Percentiles rank a stretch among this genome's conserved stretches.
These are phyloP conservation scores for Maudiozyma bulderi DNA, from an alignment of 805 yeast genomes.

Conservation along the genomic window DNA sequence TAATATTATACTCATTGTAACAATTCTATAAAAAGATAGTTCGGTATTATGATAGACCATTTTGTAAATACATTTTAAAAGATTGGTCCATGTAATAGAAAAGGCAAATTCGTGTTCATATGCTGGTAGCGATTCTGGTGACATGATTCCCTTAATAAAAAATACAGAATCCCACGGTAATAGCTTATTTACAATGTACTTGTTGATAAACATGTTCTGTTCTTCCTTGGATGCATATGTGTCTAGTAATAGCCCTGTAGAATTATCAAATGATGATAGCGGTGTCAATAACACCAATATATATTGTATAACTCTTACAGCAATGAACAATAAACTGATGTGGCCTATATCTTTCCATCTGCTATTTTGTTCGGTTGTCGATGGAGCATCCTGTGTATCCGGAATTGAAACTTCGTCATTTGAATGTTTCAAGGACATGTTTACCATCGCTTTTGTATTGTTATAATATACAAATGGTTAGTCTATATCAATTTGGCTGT, in stretches of 20 bases:
- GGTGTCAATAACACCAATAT: conserved; percentile 18
- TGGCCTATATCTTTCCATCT: background rate
- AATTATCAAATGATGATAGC: conserved; percentile 22
- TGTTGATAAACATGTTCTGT: conserved; percentile 12
- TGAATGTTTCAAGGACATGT: too few species aligned
- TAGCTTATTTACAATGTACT: conserved; percentile 40
- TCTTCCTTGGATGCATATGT: conserved; percentile 2
- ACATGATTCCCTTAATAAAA: conserved; percentile 46
- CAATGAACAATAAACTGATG: conserved; percentile 5
- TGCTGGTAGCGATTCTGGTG: conserved; percentile 33
- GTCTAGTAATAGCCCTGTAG: conserved; percentile 19
- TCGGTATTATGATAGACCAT: background rate
- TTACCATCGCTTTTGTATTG: background rate
- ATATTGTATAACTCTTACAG: conserved; percentile 17
- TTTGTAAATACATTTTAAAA: conserved; percentile 26
- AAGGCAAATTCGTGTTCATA: conserved; percentile 91
- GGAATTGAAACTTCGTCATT: too few species aligned
- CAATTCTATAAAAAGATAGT: conserved; percentile 32
- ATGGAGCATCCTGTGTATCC: too few species aligned
- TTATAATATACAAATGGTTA: background rate
- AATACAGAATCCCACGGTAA: conserved; percentile 83
- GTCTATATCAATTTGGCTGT: background rate
- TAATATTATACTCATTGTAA: conserved; percentile 39
- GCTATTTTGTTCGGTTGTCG: too few species aligned
- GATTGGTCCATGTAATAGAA: conserved; percentile 64